These are phyloP conservation scores for Lactarius pseudohatsudake DNA, from an alignment of 768 basidiomycete species.

Conservation along the genomic window DNA sequence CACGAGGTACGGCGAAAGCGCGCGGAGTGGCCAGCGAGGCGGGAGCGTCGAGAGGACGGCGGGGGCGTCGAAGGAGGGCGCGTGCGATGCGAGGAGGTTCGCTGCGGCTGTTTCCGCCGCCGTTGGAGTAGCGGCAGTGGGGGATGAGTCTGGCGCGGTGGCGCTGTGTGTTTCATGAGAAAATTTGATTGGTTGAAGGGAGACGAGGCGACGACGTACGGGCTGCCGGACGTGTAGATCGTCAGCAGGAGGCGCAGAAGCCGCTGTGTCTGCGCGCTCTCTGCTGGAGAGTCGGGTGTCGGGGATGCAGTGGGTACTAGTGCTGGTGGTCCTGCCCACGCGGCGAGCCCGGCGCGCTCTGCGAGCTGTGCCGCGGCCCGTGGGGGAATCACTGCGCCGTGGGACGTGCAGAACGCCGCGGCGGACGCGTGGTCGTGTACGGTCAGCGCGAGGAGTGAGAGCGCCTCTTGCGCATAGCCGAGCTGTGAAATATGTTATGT, in stretches of 20 bases:
- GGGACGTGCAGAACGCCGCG: slow-evolving; percentile 82
- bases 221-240: slow-evolving; percentile 77
- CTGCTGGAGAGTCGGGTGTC: slow-evolving; percentile 44
- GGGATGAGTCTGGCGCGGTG: background rate
- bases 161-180: background rate
- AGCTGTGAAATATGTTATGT: slow-evolving; percentile 39
- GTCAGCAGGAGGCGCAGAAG: slow-evolving; percentile 71
- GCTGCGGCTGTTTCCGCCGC: background rate
- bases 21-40: slow-evolving; percentile 71
- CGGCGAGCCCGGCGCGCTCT: slow-evolving; percentile 43
- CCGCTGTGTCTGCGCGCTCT: slow-evolving; percentile 53
- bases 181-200: background rate
- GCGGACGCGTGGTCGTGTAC: slow-evolving; percentile 76
- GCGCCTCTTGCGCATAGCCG: slow-evolving; percentile 58
- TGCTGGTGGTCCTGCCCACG: slow-evolving; percentile 42
- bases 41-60: slow-evolving; percentile 73
- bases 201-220: slow-evolving; percentile 35
- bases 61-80: slow-evolving; percentile 79
- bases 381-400: slow-evolving; percentile 69
- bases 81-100: slow-evolving; percentile 57
- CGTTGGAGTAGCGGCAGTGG: no score
- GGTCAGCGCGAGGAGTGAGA: slow-evolving; percentile 64
- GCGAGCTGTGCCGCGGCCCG: slow-evolving; percentile 54
- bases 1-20: slow-evolving; percentile 38
- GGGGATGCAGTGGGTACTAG: slow-evolving; percentile 33